phyloP scores from a whole-genome alignment of 495 filamentous ascomycete genomes.

The Penicillium pulvis region DNA sequence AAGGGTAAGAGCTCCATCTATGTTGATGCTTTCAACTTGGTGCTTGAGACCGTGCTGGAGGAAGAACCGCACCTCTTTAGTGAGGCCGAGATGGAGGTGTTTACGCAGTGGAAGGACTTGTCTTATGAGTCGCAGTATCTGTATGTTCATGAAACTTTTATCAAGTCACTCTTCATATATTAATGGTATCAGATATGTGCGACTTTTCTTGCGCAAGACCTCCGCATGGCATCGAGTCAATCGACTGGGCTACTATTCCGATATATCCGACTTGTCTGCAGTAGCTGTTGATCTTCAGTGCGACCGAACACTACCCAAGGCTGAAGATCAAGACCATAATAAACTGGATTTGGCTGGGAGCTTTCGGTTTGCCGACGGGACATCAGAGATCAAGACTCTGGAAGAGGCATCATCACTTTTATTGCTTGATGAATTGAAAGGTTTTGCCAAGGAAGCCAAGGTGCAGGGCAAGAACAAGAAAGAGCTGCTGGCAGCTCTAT shows the following conservation, averaged over 20 bases:
- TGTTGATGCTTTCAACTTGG: slow-evolving; percentile 95
- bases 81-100: slow-evolving; percentile 75
- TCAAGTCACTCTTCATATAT: background rate
- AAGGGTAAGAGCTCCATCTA: slow-evolving; percentile 84
- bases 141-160: slow-evolving; percentile 50
- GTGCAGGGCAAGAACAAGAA: slow-evolving; percentile 87
- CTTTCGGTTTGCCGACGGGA: slow-evolving; percentile 81
- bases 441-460: slow-evolving; percentile 82
- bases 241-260: slow-evolving; percentile 74
- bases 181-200: slow-evolving; percentile 67
- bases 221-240: slow-evolving; percentile 89
- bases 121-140: slow-evolving; percentile 89
- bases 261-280: slow-evolving; percentile 71
- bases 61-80: slow-evolving; percentile 90
- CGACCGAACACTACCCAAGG: slow-evolving; percentile 40
- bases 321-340: slow-evolving; percentile 42
- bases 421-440: slow-evolving; percentile 82
- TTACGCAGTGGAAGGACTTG: slow-evolving; percentile 71
- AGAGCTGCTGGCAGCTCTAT: slow-evolving; percentile 72
- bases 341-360: slow-evolving; percentile 46
- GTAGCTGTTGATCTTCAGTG: slow-evolving; percentile 62
- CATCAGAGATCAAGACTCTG: slow-evolving; percentile 70
- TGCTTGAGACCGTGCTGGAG: slow-evolving; percentile 84
- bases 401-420: slow-evolving; percentile 86
- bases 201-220: slow-evolving; percentile 91